A percentile compares a stretch with the other conserved stretches of the same genome.
phyloP scores from a whole-genome alignment of 352 stramenopile species.

The Globisporangium rhizosaccharum region DNA sequence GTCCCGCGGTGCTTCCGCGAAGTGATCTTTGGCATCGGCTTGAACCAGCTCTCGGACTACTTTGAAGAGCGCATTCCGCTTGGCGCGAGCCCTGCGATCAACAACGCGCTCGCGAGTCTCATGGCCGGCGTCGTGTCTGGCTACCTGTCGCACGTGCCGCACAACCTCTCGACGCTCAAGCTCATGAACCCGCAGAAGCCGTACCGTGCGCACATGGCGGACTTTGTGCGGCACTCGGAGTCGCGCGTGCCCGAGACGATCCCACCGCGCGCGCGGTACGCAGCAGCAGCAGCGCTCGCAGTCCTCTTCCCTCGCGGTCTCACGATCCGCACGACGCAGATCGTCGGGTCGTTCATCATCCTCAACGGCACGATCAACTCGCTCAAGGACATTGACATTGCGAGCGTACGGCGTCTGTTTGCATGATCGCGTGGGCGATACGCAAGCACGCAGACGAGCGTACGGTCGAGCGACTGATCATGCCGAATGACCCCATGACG shows the following conservation, averaged over 20 bases:
- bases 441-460: background rate
- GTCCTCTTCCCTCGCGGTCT: constrained; percentile 85
- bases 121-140: constrained; percentile 87
- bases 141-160: constrained; percentile 93
- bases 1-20: constrained; percentile 83
- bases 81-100: constrained; percentile 59
- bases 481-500: too few species aligned
- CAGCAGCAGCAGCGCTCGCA: constrained; percentile 66
- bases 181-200: constrained; percentile 90
- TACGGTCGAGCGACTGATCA: too few species aligned
- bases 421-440: background rate
- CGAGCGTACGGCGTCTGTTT: constrained; percentile 43
- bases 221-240: constrained; percentile 80
- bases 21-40: constrained; percentile 91
- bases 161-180: constrained; percentile 96
- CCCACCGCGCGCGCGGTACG: constrained; percentile 59
- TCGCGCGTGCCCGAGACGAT: constrained; percentile 76
- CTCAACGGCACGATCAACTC: constrained; percentile 92
- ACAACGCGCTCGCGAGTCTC: constrained; percentile 87
- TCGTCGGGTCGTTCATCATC: constrained; percentile 92
- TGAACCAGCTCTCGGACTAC: constrained; percentile 93
- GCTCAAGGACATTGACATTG: constrained; percentile 72
- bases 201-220: constrained; percentile 77
- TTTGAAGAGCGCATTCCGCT: constrained; percentile 89
- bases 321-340: constrained; percentile 89